Conservation (phyloP, 768 basidiomycete species). For the Coprinellus micaceus region DNA sequence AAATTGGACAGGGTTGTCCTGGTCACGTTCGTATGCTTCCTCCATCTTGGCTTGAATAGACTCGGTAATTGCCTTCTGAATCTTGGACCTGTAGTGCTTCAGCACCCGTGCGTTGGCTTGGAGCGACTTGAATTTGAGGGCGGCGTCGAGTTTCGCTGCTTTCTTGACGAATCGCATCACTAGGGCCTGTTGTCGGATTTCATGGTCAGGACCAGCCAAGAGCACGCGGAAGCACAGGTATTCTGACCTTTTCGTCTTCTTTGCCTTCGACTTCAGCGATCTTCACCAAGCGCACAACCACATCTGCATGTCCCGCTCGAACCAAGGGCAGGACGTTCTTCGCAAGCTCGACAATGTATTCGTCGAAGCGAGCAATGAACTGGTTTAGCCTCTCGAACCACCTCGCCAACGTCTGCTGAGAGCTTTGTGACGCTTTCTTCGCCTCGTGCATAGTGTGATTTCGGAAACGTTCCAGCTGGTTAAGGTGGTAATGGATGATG, state of each 20-base stretch:
- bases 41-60: constrained; percentile 74
- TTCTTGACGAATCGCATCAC: constrained; percentile 94
- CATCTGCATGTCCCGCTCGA: constrained; percentile 72
- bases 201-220: too few relatives aligned
- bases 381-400: constrained; percentile 86
- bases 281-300: constrained; percentile 90
- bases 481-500: constrained; percentile 86
- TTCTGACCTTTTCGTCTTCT: constrained; percentile 86
- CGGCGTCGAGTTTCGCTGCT: constrained; percentile 87
- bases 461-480: constrained; percentile 87
- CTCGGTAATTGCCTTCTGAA: constrained; percentile 73
- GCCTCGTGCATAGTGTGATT: constrained; percentile 95
- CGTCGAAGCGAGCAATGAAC: constrained; percentile 79
- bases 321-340: constrained; percentile 76
- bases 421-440: constrained; percentile 69
- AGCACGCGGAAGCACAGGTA: neutral
- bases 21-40: constrained; percentile 56
- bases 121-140: constrained; percentile 90
- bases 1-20: constrained; percentile 66
- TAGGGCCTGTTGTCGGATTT: too few relatives aligned
- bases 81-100: constrained; percentile 92
- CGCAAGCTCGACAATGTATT: constrained; percentile 75
- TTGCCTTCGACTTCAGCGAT: constrained; percentile 90
- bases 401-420: constrained; percentile 63
- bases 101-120: constrained; percentile 89